phyloP scores from a whole-genome alignment of 495 filamentous ascomycete species.

The Letharia lupina region DNA sequence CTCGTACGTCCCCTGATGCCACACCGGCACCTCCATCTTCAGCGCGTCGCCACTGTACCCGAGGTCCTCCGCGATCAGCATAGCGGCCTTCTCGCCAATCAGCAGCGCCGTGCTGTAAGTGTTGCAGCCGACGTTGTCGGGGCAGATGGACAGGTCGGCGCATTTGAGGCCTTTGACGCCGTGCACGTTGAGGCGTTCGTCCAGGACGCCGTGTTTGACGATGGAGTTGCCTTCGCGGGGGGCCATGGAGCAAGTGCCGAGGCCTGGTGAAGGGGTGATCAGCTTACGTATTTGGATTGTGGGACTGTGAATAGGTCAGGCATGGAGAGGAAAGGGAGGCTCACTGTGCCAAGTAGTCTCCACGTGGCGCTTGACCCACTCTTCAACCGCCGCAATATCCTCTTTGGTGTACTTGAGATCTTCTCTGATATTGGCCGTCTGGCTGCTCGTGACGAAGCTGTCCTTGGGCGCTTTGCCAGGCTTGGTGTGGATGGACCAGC shows the following conservation, averaged over 20 bases:
- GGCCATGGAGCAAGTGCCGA: constrained; percentile 72
- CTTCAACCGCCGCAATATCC: constrained; percentile 63
- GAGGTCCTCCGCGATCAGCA: constrained; percentile 64
- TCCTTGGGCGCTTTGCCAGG: constrained; percentile 40
- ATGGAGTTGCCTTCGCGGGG: constrained; percentile 70
- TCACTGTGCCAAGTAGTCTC: constrained; percentile 73
- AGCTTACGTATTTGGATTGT: neutral
- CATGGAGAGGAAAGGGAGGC: constrained; percentile 25
- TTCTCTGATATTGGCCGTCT: constrained; percentile 46
- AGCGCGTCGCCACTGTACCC: constrained; percentile 66
- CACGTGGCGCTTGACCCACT: constrained; percentile 69
- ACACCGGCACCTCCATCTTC: constrained; percentile 61
- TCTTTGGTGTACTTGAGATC: constrained; percentile 58
- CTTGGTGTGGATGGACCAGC: constrained; percentile 39
- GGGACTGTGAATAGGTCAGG: neutral
- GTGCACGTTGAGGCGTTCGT: constrained; percentile 72
- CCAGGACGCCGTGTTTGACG: constrained; percentile 71
- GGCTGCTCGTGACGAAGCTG: constrained; percentile 41
- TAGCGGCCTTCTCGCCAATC: constrained; percentile 75
- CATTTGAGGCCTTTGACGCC: constrained; percentile 76
- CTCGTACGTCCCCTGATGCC: constrained; percentile 39
- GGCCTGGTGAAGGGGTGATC: constrained; percentile 18
- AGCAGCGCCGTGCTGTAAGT: constrained; percentile 66
- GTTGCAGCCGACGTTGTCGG: constrained; percentile 77
- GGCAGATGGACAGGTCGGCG: constrained; percentile 71